Evolutionary conservation across 805 yeast genomes (phyloP).

Genomic region (Lachancea mirantina): DNA sequence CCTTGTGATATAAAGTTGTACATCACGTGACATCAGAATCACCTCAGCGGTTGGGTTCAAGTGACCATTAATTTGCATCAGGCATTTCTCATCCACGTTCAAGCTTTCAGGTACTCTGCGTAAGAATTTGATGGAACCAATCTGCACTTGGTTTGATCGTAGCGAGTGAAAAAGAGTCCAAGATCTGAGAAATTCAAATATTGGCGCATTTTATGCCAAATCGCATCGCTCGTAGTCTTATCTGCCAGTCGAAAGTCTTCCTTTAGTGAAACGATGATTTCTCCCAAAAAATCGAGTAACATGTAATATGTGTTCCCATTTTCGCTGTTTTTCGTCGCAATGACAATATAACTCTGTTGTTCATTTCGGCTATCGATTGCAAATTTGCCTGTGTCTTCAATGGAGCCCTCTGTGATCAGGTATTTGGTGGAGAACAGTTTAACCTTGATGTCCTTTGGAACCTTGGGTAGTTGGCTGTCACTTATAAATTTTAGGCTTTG

Average conservation of each 20-base stretch:
- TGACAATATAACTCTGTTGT: conserved; percentile 9
- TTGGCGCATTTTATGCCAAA: no score
- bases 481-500: no score
- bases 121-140: conserved; percentile 4
- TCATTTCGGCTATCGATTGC: conserved; percentile 9
- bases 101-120: neutral
- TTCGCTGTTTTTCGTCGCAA: conserved; percentile 10
- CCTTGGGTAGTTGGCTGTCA: no score
- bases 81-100: neutral
- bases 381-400: conserved; percentile 13
- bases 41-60: no score
- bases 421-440: conserved; percentile 1
- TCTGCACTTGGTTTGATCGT: conserved; percentile 7
- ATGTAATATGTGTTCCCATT: conserved; percentile 9
- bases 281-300: conserved; percentile 16
- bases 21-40: no score
- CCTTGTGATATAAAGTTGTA: no score
- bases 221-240: conserved; percentile 5
- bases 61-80: no score
- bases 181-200: conserved; percentile 13
- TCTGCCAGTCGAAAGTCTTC: conserved; percentile 5
- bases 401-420: conserved; percentile 5
- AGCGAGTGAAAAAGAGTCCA: conserved; percentile 14
- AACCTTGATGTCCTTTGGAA: no score
- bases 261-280: conserved; percentile 11